A percentile compares a stretch with the other conserved stretches of the same genome.
Conservation (phyloP, 805 yeast species). For the Yarrowia osloensis region DNA sequence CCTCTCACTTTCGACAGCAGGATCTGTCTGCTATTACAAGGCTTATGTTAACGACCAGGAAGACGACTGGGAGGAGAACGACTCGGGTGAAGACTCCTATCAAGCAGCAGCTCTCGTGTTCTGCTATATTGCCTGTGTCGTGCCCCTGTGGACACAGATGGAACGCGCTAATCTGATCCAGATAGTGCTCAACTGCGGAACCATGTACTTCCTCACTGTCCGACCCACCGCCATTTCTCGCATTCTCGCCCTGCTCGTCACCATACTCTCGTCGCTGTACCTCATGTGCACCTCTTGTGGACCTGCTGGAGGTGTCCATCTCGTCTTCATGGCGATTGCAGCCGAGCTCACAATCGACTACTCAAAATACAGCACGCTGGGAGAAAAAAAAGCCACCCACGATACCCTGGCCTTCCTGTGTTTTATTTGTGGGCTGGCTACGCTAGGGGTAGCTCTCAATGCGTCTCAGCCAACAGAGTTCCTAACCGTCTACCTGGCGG, state of each 20-base stretch:
- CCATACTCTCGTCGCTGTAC: background rate
- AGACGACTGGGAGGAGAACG: background rate
- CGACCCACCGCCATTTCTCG: background rate
- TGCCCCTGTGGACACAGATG: constrained; percentile 2
- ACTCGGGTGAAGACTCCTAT: background rate
- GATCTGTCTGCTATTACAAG: background rate
- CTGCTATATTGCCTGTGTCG: constrained; percentile 3
- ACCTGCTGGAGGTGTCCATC: constrained; percentile 3
- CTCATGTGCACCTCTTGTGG: background rate
- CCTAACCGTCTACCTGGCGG: background rate
- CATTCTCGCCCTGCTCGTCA: background rate
- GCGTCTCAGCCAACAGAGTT: background rate
- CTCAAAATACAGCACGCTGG: background rate
- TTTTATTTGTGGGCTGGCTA: constrained; percentile 8
- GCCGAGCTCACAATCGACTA: background rate
- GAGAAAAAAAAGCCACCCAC: background rate
- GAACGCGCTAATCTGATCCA: background rate
- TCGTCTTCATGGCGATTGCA: background rate
- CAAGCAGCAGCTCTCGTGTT: background rate
- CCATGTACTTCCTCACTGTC: background rate
- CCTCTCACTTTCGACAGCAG: background rate
- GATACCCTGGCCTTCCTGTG: background rate
- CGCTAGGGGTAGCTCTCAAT: background rate
- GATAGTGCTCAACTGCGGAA: constrained; percentile 6
- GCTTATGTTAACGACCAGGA: background rate